A percentile compares a stretch with the other conserved stretches of the same genome.
Evolutionary conservation across 805 yeast species (phyloP).

Genomic region (Candida coleopterorum): DNA sequence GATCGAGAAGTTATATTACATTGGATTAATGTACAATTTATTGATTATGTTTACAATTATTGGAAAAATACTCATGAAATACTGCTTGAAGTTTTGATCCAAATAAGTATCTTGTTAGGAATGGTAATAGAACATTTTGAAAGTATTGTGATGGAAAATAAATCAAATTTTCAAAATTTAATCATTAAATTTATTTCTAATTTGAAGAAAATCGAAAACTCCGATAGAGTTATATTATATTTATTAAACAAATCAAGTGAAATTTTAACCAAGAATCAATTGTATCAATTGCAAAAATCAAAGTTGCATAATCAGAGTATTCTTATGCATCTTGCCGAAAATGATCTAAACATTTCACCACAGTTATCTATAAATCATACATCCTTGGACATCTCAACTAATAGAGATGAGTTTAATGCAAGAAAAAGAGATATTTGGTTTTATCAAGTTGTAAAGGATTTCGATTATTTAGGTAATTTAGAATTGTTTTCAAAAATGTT

Average conservation of each 20-base stretch:
- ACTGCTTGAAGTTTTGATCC: conserved; percentile 7
- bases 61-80: background rate
- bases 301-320: background rate
- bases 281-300: conserved; percentile 5
- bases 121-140: conserved; percentile 8
- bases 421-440: conserved; percentile 28
- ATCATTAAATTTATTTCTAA: conserved; percentile 6
- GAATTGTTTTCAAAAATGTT: conserved; percentile 12
- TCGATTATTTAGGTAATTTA: conserved; percentile 16
- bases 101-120: conserved; percentile 11
- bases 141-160: conserved; percentile 2
- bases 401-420: conserved; percentile 3
- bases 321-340: background rate
- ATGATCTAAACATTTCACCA: background rate
- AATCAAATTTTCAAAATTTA: conserved; percentile 7
- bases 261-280: conserved; percentile 5
- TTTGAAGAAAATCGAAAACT: conserved; percentile 8
- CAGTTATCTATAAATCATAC: background rate
- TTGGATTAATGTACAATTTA: conserved; percentile 1
- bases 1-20: background rate
- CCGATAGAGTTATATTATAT: conserved; percentile 13
- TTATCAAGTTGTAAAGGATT: conserved; percentile 17
- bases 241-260: conserved; percentile 10
- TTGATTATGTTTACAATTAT: background rate
- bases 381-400: conserved; percentile 1